Conservation (phyloP, 2,329 filamentous ascomycete genomes). For the Claviceps sorghi region DNA sequence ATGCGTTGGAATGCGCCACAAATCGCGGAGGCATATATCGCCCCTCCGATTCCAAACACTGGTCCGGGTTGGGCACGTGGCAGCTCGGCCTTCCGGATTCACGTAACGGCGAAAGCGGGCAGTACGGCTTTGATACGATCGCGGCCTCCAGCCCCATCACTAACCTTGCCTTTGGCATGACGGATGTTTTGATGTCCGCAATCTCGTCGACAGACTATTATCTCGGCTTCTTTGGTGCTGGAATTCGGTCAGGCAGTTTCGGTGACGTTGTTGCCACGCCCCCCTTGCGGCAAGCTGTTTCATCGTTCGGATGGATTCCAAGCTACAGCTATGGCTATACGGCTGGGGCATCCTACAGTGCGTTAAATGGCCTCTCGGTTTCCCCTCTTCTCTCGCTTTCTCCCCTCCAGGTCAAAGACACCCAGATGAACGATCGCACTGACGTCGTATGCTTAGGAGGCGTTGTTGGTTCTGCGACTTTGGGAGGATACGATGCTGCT, state of each 20-base stretch:
- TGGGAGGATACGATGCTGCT: conserved; percentile 55
- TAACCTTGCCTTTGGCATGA: conserved; percentile 25
- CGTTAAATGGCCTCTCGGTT: conserved; percentile 11
- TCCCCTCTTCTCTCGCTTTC: neutral
- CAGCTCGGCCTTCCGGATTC: conserved; percentile 44
- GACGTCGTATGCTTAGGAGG: conserved; percentile 13
- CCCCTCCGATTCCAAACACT: conserved; percentile 37
- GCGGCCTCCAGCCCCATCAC: conserved; percentile 24
- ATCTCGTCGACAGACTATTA: conserved; percentile 43
- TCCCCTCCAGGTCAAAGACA: neutral
- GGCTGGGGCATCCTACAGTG: conserved; percentile 59
- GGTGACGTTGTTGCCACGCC: conserved; percentile 32
- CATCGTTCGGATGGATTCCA: conserved; percentile 44
- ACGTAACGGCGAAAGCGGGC: conserved; percentile 44
- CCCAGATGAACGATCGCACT: neutral
- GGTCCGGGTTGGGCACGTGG: conserved; percentile 44
- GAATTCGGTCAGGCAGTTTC: conserved; percentile 40
- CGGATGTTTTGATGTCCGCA: conserved; percentile 32
- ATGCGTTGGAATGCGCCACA: conserved; percentile 36
- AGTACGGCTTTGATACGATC: conserved; percentile 45
- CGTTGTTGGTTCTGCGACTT: conserved; percentile 41
- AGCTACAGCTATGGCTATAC: conserved; percentile 65
- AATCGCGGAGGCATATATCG: conserved; percentile 47
- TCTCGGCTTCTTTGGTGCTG: conserved; percentile 41
- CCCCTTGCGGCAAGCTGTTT: conserved; percentile 42